Percentiles rank a stretch among this genome's conserved stretches.
Conservation (phyloP, 1,284 basidiomycete species). For the Golubevia sp. region DNA sequence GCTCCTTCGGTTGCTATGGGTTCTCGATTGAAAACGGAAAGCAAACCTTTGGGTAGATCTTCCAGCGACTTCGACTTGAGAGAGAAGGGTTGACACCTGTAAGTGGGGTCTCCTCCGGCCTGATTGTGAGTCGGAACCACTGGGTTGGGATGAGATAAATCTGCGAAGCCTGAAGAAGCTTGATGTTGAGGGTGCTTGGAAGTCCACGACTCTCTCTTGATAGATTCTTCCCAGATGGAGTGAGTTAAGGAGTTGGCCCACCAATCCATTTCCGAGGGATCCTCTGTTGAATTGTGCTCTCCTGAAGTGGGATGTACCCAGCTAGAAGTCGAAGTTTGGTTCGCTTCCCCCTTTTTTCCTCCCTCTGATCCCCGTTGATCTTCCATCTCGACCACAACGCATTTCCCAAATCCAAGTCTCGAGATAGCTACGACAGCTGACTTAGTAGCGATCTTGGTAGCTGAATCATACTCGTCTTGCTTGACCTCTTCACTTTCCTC, state of each 20-base stretch:
- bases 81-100: not conserved
- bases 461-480: not conserved
- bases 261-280: too few species aligned
- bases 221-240: not conserved
- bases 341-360: not conserved
- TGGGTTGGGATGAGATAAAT: not conserved
- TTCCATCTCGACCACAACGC: not conserved
- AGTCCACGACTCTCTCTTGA: too few species aligned
- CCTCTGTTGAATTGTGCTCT: too few species aligned
- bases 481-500: too few species aligned
- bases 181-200: too few species aligned
- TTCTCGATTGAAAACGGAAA: not conserved
- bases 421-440: constrained; percentile 8
- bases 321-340: not conserved
- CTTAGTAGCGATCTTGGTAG: constrained; percentile 4
- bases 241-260: too few species aligned
- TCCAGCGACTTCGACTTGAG: not conserved
- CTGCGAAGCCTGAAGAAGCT: too few species aligned
- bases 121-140: not conserved
- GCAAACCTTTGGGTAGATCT: not conserved
- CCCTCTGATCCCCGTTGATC: too few species aligned
- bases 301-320: not conserved
- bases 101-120: not conserved
- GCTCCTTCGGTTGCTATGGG: too few species aligned
- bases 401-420: constrained; percentile 11